Conservation (phyloP, 2,329 filamentous ascomycete species). For the Fusarium tuaranense region DNA sequence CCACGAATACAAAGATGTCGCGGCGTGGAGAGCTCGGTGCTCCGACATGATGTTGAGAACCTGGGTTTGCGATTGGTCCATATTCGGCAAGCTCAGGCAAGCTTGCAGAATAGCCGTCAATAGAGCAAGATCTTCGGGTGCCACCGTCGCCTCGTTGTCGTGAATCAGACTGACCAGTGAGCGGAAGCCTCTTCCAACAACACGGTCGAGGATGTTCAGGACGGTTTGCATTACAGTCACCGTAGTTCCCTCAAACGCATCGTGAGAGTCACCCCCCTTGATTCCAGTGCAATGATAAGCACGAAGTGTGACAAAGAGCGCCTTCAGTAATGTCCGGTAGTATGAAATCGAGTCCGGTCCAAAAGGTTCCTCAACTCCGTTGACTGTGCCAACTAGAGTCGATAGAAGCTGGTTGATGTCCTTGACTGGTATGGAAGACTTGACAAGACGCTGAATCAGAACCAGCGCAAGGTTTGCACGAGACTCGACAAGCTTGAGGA, state of each 20-base stretch:
- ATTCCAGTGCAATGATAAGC: slow-evolving; percentile 63
- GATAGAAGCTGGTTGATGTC: slow-evolving; percentile 65
- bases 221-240: slow-evolving; percentile 70
- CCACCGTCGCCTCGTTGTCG: slow-evolving; percentile 69
- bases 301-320: slow-evolving; percentile 85
- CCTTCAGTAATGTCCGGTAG: slow-evolving; percentile 85
- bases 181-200: slow-evolving; percentile 86
- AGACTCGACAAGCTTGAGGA: slow-evolving; percentile 79
- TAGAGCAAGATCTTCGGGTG: slow-evolving; percentile 86
- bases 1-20: slow-evolving; percentile 92
- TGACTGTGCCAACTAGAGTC: slow-evolving; percentile 64
- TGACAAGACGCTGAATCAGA: slow-evolving; percentile 82
- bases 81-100: slow-evolving; percentile 81
- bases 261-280: slow-evolving; percentile 49
- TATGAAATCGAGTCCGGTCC: slow-evolving; percentile 69
- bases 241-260: slow-evolving; percentile 49
- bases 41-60: slow-evolving; percentile 77
- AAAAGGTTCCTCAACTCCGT: slow-evolving; percentile 66
- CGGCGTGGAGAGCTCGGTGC: slow-evolving; percentile 82
- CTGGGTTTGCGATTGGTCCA: slow-evolving; percentile 77
- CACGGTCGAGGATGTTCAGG: slow-evolving; percentile 81
- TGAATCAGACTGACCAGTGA: slow-evolving; percentile 86
- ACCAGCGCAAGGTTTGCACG: slow-evolving; percentile 86
- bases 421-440: slow-evolving; percentile 61
- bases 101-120: slow-evolving; percentile 90